Evolutionary conservation across 495 filamentous ascomycete species (phyloP).

Genomic region (Chlorociboria aeruginascens): DNA sequence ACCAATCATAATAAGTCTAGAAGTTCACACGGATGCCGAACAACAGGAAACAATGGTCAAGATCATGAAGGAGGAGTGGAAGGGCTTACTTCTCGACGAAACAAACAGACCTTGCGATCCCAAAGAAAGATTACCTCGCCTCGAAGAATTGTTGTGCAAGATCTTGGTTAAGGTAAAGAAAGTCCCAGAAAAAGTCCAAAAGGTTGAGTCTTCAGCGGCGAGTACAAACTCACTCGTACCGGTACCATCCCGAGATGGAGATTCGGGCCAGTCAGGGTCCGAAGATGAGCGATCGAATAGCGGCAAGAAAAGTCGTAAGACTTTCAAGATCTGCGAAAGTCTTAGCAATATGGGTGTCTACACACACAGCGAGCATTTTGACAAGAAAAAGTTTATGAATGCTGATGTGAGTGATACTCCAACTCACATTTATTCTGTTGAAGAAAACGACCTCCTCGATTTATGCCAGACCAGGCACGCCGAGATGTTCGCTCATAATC

Average conservation of each 20-base stretch:
- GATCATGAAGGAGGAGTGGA: slow-evolving; percentile 76
- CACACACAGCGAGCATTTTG: slow-evolving; percentile 70
- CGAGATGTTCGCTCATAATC: slow-evolving; percentile 70
- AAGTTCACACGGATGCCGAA: slow-evolving; percentile 66
- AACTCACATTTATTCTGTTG: slow-evolving; percentile 78
- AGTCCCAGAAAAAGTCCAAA: slow-evolving; percentile 31
- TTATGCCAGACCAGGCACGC: slow-evolving; percentile 48
- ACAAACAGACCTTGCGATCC: slow-evolving; percentile 28
- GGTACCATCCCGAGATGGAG: slow-evolving; percentile 6
- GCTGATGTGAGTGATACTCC: slow-evolving; percentile 44
- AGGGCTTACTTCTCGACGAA: slow-evolving; percentile 50
- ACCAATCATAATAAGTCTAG: slow-evolving; percentile 79
- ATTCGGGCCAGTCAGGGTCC: slow-evolving; percentile 16
- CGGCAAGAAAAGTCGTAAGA: slow-evolving; percentile 17
- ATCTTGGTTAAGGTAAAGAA: slow-evolving; percentile 90
- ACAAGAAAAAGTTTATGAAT: slow-evolving; percentile 35
- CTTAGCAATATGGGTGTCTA: slow-evolving; percentile 72
- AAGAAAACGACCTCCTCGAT: slow-evolving; percentile 63
- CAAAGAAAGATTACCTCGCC: slow-evolving; percentile 48
- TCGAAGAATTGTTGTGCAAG: slow-evolving; percentile 54
- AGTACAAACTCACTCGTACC: slow-evolving; percentile 13
- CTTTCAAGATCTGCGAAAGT: slow-evolving; percentile 62
- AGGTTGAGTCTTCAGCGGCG: slow-evolving; percentile 3
- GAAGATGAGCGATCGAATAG: slow-evolving; percentile 17
- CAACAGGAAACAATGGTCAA: slow-evolving; percentile 85